Conservation (phyloP, 1,284 basidiomycete genomes). For the Pholiota adiposa region DNA sequence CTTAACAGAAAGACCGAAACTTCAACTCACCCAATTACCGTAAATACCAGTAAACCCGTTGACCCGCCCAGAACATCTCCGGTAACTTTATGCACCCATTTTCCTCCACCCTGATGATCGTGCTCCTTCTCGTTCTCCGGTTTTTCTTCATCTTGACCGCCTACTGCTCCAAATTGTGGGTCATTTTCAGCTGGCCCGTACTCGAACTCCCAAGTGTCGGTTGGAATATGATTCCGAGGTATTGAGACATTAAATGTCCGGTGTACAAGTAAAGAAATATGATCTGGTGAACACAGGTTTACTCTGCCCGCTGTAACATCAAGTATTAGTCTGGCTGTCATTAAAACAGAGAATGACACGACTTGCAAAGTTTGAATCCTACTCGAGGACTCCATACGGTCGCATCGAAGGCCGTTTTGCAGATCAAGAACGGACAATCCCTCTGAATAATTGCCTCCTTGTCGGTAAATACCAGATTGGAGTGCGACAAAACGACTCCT, state of each 20-base stretch:
- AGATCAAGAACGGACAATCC: conserved; percentile 89
- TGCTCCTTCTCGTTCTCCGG: conserved; percentile 23
- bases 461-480: conserved; percentile 73
- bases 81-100: conserved; percentile 82
- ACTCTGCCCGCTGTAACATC: conserved; percentile 75
- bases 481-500: conserved; percentile 90
- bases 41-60: conserved; percentile 80
- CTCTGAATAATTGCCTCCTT: conserved; percentile 74
- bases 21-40: conserved; percentile 82
- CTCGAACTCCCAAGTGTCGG: conserved; percentile 85
- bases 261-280: conserved; percentile 91
- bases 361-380: conserved; percentile 83
- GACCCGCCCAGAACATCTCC: conserved; percentile 75
- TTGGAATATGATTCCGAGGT: conserved; percentile 89
- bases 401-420: conserved; percentile 79
- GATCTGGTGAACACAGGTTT: conserved; percentile 91
- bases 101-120: conserved; percentile 52
- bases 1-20: conserved; percentile 1
- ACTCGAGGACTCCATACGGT: conserved; percentile 90
- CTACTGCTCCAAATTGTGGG: conserved; percentile 60
- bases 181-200: conserved; percentile 80
- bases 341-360: conserved; percentile 2
- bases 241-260: conserved; percentile 98
- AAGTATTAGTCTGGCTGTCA: conserved; percentile 16
- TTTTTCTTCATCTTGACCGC: conserved; percentile 32